Evolutionary conservation across 345 rosid species (phyloP).

Genomic region (Aegle marmelos): DNA sequence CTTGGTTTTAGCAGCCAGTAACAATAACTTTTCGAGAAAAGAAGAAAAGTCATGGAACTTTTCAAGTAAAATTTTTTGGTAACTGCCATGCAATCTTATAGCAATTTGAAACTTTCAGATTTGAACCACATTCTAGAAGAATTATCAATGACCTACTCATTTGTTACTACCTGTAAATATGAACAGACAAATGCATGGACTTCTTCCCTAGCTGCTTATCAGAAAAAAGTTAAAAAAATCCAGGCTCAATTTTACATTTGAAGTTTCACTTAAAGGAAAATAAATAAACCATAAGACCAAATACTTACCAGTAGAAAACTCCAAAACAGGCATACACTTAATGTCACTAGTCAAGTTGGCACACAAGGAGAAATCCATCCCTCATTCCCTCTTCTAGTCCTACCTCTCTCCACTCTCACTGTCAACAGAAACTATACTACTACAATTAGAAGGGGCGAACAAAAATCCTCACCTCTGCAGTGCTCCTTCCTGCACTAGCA

Average conservation of each 20-base stretch:
- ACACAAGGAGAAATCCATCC: not conserved
- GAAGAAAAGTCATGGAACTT: not conserved
- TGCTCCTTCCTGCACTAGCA: constrained; percentile 82
- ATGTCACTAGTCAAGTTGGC: not conserved
- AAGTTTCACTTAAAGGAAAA: not conserved
- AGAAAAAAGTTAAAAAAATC: not conserved
- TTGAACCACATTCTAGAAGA: not conserved
- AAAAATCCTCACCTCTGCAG: constrained; percentile 52
- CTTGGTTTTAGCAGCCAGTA: not conserved
- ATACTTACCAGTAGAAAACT: not conserved
- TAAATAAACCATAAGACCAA: not conserved
- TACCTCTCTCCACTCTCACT: not conserved
- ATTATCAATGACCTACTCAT: not conserved
- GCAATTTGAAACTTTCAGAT: not conserved
- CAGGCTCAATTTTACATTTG: not conserved
- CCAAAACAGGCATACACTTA: not conserved
- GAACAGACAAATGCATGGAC: not conserved
- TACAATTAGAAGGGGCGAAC: constrained; percentile 7
- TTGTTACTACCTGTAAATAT: not conserved
- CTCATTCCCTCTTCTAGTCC: not conserved
- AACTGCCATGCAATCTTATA: not conserved
- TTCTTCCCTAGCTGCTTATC: not conserved
- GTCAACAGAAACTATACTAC: not conserved
- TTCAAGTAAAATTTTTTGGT: not conserved
- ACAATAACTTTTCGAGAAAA: not conserved